These are phyloP conservation scores for Globisporangium megalacanthum DNA, from an alignment of 352 stramenopile genomes.

Conservation along the genomic window DNA sequence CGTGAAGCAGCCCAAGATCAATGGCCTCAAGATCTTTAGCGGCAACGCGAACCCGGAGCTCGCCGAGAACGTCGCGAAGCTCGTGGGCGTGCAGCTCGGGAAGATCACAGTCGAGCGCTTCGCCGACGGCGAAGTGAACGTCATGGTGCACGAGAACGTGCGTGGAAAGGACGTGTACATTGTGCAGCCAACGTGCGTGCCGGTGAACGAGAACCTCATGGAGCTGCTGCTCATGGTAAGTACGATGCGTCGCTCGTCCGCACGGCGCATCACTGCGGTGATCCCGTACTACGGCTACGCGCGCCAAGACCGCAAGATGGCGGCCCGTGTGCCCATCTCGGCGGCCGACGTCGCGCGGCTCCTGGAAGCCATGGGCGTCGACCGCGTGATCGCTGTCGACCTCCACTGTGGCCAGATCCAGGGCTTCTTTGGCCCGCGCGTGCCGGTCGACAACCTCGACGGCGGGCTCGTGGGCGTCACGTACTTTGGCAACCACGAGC, in stretches of 20 bases:
- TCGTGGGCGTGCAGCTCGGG: slow-evolving; percentile 96
- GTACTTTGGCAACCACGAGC: slow-evolving; percentile 95
- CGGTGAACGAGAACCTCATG: slow-evolving; percentile 99
- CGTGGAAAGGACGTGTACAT: slow-evolving; percentile 99
- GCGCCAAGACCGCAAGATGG: slow-evolving; percentile 89
- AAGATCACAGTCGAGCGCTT: slow-evolving; percentile 98
- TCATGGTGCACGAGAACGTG: slow-evolving; percentile 99
- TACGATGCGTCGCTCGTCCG: slow-evolving; percentile 96
- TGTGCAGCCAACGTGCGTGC: slow-evolving; percentile 98
- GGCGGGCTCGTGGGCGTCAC: slow-evolving; percentile 92
- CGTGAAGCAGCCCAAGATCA: slow-evolving; percentile 87
- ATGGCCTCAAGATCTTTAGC: slow-evolving; percentile 96
- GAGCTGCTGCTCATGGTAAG: slow-evolving; percentile 98
- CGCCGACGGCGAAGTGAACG: slow-evolving; percentile 99
- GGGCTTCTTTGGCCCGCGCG: slow-evolving; percentile 98
- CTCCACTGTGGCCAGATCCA: slow-evolving; percentile 89
- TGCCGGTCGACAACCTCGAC: slow-evolving; percentile 99
- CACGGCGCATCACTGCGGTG: slow-evolving; percentile 98
- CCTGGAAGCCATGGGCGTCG: slow-evolving; percentile 84
- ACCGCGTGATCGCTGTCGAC: slow-evolving; percentile 85
- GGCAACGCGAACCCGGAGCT: slow-evolving; percentile 97
- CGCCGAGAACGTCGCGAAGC: slow-evolving; percentile 95
- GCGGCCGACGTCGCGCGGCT: slow-evolving; percentile 82
- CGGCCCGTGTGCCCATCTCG: slow-evolving; percentile 97
- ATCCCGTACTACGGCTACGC: slow-evolving; percentile 95